A percentile compares a stretch with the other conserved stretches of the same genome.
Conservation (phyloP, 805 yeast species). For the Yamadazyma insecticola region DNA sequence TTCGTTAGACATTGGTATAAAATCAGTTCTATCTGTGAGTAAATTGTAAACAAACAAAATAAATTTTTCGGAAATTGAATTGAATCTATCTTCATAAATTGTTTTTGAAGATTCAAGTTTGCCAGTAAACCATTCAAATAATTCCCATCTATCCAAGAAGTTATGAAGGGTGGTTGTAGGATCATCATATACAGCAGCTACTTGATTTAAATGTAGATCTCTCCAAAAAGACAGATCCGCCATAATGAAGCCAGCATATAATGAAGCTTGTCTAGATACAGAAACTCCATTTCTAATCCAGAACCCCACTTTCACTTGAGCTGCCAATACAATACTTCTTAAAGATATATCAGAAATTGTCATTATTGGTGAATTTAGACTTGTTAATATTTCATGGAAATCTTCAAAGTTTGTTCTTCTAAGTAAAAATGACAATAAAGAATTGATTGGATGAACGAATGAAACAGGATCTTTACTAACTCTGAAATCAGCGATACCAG, state of each 20-base stretch:
- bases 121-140: slow-evolving; percentile 45
- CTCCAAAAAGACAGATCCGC: slow-evolving; percentile 38
- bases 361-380: slow-evolving; percentile 31
- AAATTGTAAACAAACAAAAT: slow-evolving; percentile 41
- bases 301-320: slow-evolving; percentile 59
- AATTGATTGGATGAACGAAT: slow-evolving; percentile 56
- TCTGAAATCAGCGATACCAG: slow-evolving; percentile 30
- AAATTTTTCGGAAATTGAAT: slow-evolving; percentile 40
- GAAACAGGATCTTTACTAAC: slow-evolving; percentile 51
- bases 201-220: slow-evolving; percentile 44
- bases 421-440: slow-evolving; percentile 46
- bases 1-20: slow-evolving; percentile 19
- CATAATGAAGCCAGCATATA: slow-evolving; percentile 41
- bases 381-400: slow-evolving; percentile 12
- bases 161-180: slow-evolving; percentile 31
- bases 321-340: slow-evolving; percentile 54
- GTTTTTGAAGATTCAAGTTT: slow-evolving; percentile 28
- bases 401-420: slow-evolving; percentile 25
- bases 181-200: slow-evolving; percentile 35
- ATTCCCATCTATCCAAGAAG: slow-evolving; percentile 54
- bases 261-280: slow-evolving; percentile 45
- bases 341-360: slow-evolving; percentile 53
- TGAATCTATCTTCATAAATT: slow-evolving; percentile 44
- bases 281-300: slow-evolving; percentile 74
- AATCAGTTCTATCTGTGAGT: slow-evolving; percentile 32